Evolutionary conservation across 2,329 filamentous ascomycete genomes (phyloP), one percentile per base, ranked within the genome.

Genomic region (Bipolaris victoriae): DNA sequence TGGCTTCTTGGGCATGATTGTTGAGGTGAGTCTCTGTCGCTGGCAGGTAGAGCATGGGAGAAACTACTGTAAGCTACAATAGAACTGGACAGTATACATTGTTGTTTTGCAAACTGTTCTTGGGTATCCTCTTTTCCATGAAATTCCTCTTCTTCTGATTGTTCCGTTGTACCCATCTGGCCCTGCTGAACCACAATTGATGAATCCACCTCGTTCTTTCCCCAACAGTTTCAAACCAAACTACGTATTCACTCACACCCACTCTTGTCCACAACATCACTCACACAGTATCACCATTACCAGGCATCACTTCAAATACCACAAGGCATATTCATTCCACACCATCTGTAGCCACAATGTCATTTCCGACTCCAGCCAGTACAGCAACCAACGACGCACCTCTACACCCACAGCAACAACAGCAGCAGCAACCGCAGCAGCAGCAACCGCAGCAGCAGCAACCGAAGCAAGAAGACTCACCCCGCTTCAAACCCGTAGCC

Each of bases 11-110:
- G 88, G 92, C 39, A 94, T 97, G 83, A 82, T 81, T 2, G 82
- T 97, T 76, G 94, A 98, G 78, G 87, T 90, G 1, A 84, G 85
- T 74, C 78, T 98, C 22, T 99, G 95, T 76, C 82, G 84, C 46
- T 96, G 90, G 84, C 93, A 98, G 77, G 90, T 96, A 22, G 77
- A 77, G n/a, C 88, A 89, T 65, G 94, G 94, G 3, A 83, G 91
- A 63, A 86, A 90, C 58, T 82, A 79, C 70, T 82, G 81, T 63
- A 75, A 74, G 58, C 66, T 66, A 56, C 65, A 68, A 37, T 73
- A 64, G 58, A 15, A 22, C 29, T 26, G 1, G 9, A 26, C 20
- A 9, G 29, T 0, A 33, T 20, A 45, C n/a, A 45, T 44, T 6
- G 16, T 13, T 15, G 41, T 29, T 44, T 24, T 15, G 15, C 26